Conservation (phyloP, 345 rosid species). For the Arabidopsis thaliana region DNA sequence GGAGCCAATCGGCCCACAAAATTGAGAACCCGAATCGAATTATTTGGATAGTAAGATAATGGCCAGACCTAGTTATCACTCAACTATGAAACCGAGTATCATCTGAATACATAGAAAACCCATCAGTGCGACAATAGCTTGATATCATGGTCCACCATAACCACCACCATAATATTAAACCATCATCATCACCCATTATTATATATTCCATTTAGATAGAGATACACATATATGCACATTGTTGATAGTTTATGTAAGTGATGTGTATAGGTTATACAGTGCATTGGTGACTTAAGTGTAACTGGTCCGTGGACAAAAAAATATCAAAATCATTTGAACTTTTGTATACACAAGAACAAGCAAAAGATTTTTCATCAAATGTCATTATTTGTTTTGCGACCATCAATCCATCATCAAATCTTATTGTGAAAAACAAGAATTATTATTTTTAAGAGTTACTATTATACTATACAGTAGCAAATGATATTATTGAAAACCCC, state of each 20-base stretch:
- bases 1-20: conserved; percentile 24
- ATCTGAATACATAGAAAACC: neutral
- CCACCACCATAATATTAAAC: conserved; percentile 33
- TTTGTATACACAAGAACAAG: conserved; percentile 36
- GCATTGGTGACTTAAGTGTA: conserved; percentile 19
- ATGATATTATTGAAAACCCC: conserved; percentile 1
- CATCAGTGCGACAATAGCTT: conserved; percentile 35
- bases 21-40: conserved; percentile 22
- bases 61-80: conserved; percentile 31
- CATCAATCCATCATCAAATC: conserved; percentile 22
- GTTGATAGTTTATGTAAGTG: conserved; percentile 20
- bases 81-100: conserved; percentile 24
- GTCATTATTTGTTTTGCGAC: conserved; percentile 23
- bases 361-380: conserved; percentile 36
- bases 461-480: neutral
- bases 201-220: conserved; percentile 33
- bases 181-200: conserved; percentile 34
- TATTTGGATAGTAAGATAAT: conserved; percentile 18
- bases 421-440: neutral
- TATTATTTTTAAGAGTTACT: neutral
- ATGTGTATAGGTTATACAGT: conserved; percentile 22
- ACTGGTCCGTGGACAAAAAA: conserved; percentile 23
- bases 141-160: conserved; percentile 41
- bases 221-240: conserved; percentile 19
- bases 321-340: conserved; percentile 31